Conservation (phyloP, 768 basidiomycete species). For the Coprinellus aureogranulatus region DNA sequence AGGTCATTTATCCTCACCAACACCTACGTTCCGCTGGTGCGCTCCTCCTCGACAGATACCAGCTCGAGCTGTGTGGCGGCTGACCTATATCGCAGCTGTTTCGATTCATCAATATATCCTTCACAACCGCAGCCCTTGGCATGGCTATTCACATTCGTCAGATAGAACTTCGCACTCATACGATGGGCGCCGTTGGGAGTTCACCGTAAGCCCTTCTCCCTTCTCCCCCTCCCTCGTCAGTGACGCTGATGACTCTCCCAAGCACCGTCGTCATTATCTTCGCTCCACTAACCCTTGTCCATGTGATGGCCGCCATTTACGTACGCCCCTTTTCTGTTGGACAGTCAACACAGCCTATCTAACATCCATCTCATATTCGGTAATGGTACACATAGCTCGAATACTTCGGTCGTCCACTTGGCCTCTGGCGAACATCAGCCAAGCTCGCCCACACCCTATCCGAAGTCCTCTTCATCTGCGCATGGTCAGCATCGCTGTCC, state of each 20-base stretch:
- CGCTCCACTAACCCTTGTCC: conserved; percentile 75
- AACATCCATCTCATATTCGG: conserved; percentile 6
- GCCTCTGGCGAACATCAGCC: conserved; percentile 86
- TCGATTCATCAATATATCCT: conserved; percentile 79
- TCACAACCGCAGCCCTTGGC: conserved; percentile 76
- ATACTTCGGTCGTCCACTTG: conserved; percentile 88
- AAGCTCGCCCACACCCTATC: conserved; percentile 85
- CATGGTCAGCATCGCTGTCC: conserved; percentile 89
- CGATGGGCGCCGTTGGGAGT: conserved; percentile 75
- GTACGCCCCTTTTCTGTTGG: conserved; percentile 40
- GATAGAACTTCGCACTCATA: conserved; percentile 46
- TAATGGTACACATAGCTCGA: conserved; percentile 56
- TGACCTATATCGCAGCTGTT: conserved; percentile 55
- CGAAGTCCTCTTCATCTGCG: conserved; percentile 88
- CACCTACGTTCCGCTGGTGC: conserved; percentile 74
- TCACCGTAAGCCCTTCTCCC: conserved; percentile 71
- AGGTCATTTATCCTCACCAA: conserved; percentile 71
- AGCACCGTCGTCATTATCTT: conserved; percentile 82
- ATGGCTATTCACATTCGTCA: conserved; percentile 74
- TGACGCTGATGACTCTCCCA: conserved; percentile 22
- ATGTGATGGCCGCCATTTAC: conserved; percentile 85
- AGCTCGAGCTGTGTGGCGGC: conserved; percentile 3
- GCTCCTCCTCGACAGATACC: conserved; percentile 16
- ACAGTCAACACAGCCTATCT: background rate
- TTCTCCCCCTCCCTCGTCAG: background rate